phyloP scores from a whole-genome alignment of 371 early-diverging fungal species.

The Mortierella polycephala region DNA sequence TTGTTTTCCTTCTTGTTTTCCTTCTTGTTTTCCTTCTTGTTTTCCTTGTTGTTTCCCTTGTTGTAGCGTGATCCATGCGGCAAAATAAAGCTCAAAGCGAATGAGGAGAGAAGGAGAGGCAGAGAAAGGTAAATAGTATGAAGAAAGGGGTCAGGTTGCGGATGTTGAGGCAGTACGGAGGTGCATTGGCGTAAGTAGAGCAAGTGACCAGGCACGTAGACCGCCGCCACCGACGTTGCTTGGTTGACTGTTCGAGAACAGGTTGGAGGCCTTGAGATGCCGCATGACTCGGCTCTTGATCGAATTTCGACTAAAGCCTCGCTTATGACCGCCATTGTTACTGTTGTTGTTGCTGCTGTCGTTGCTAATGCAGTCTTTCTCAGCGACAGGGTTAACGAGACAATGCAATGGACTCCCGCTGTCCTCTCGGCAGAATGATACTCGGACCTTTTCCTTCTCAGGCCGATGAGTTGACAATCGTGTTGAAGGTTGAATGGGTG shows the following conservation, averaged over 20 bases:
- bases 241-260: conserved; percentile 11
- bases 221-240: conserved; percentile 17
- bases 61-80: no score
- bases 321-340: background rate
- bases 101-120: no score
- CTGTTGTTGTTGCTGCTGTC: background rate
- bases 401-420: no score
- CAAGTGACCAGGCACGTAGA: conserved; percentile 28
- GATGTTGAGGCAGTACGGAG: conserved; percentile 23
- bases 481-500: no score
- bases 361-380: background rate
- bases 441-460: no score
- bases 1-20: conserved; percentile 6
- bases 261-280: conserved; percentile 22
- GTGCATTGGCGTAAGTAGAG: conserved; percentile 13
- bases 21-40: background rate
- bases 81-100: no score
- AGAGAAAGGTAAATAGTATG: no score
- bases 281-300: conserved; percentile 25
- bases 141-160: no score
- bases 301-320: conserved; percentile 1
- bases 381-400: no score
- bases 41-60: background rate
- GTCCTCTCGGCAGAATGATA: no score
- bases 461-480: no score